Base-by-base conservation (phyloP, 148 eudicot species). In the Rheum nobile region DNA sequence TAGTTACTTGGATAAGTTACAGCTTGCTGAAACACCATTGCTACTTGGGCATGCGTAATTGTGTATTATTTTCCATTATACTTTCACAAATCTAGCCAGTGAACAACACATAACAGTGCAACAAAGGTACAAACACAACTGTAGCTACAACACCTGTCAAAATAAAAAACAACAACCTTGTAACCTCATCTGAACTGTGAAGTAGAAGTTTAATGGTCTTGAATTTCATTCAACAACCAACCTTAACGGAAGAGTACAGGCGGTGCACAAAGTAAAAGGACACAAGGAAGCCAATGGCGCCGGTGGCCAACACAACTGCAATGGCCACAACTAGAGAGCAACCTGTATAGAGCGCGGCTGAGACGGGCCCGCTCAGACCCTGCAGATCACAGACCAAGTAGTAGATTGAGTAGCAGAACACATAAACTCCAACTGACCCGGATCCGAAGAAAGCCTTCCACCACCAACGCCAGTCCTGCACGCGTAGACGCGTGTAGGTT, bases 391-490 rank as follows among this genome's bases (percentile, higher is more conserved):
- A 86, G 48, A 88, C 84, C 76, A 88, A 75, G 77, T 86, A 88
- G 19, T 83, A 85, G 42, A 88, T 82, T 59, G 92, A 88, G 82
- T 86, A 86, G 3, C 86, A 81, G 86, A 88, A 88, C 38, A 88
- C 85, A 17, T 86, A 88, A 4, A 88, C 75, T 12, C 90, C 73
- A 75, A 85, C 90, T 0, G 92, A 86, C n/a, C 92, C 92, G 0
- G 92, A 83, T 19, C 88, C 87, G 67, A 71, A 88, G 78, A 86
- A 88, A 0, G 92, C 81, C 52, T 88, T 88, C 92, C 92, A 88
- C 92, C 92, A 88, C 92, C 92, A 88, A 61, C 80, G 76, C 92
- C 92, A 88, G 59, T 88, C 92, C 77, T 86, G 90, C 32, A 85
- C 86, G 37, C 92, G 87, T 4, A 88, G 84, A 79, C 87, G 90